Base-by-base conservation (phyloP, 2,329 filamentous ascomycete species). In the Sporothrix luriei region DNA sequence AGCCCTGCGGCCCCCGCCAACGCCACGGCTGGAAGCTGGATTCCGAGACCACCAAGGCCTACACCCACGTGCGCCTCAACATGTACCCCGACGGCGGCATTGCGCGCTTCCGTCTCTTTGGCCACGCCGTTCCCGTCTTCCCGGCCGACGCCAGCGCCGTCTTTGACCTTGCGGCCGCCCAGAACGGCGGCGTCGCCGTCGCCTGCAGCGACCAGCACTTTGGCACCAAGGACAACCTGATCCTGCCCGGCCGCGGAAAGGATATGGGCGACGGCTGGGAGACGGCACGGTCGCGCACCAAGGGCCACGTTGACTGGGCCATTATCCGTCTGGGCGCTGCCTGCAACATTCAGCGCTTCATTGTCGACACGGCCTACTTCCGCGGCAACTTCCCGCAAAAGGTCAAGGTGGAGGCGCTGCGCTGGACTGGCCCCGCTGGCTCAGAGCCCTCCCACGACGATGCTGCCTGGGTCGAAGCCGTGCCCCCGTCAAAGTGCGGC, bases 231-330 rank as follows among this genome's bases (percentile, higher is more conserved):
- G 84, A 87, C 77, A 79, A 80, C 73, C 83, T 84, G 64, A 84
- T 78, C 66, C 73, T 84, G 2, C 76, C 76, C 7, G 76, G 72
- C 66, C 85, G 84, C 75, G 79, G 79, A 54, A 88, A 90, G 78
- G 91, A 95, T 79, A 95, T 95, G 92, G 90, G 91, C 66, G 92
- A 94, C 77, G 92, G 92, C 9, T 95, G 92, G 92, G 92, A 95
- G 80, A 95, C 92, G 69, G 88, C 90, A 73, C 85, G 92, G 68
- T 92, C 90, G 48, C 83, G 92, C 65, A 88, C 84, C 66, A 88
- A 87, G 78, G 87, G 83, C 57, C 92, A 95, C 78, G 81, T 91
- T 24, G 92, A 95, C 79, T 95, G 92, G 91, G 84, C 88, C n/a
- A 88, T 94, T 74, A 86, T 95, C 73, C 86, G 87, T 62, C 85